Evolutionary conservation across 2,329 filamentous ascomycete species (phyloP).

Genomic region (Herpotrichia juniperi): DNA sequence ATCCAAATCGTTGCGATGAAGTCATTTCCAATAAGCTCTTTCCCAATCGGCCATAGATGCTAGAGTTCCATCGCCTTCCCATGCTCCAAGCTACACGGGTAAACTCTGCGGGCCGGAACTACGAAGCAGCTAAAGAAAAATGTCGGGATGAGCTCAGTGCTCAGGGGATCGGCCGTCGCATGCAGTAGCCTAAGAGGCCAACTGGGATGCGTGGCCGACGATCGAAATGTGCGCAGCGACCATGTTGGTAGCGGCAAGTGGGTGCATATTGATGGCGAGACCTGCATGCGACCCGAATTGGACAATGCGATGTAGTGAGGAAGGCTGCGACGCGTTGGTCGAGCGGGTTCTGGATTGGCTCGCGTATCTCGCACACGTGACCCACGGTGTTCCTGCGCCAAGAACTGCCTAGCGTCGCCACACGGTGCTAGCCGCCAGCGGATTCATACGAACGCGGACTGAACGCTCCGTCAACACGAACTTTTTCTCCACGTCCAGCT

Average conservation of each 20-base stretch:
- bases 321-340: background rate
- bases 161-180: constrained; percentile 4
- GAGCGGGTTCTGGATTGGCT: background rate
- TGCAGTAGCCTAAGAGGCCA: constrained; percentile 2
- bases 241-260: background rate
- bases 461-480: constrained; percentile 5
- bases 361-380: background rate
- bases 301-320: background rate
- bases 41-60: constrained; percentile 6
- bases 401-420: background rate
- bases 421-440: constrained; percentile 1
- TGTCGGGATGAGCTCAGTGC: constrained; percentile 5
- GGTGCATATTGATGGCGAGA: constrained; percentile 12
- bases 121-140: constrained; percentile 13
- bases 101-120: constrained; percentile 19
- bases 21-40: constrained; percentile 12
- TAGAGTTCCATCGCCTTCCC: constrained; percentile 6
- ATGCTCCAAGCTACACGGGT: constrained; percentile 15
- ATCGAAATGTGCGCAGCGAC: background rate
- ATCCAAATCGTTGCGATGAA: constrained; percentile 9
- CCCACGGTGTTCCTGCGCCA: background rate
- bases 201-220: background rate
- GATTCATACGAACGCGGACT: constrained; percentile 9
- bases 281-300: constrained; percentile 17
- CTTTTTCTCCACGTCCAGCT: background rate